Evolutionary conservation across 2,329 filamentous ascomycete species (phyloP).

Genomic region (Camillea tinctor): DNA sequence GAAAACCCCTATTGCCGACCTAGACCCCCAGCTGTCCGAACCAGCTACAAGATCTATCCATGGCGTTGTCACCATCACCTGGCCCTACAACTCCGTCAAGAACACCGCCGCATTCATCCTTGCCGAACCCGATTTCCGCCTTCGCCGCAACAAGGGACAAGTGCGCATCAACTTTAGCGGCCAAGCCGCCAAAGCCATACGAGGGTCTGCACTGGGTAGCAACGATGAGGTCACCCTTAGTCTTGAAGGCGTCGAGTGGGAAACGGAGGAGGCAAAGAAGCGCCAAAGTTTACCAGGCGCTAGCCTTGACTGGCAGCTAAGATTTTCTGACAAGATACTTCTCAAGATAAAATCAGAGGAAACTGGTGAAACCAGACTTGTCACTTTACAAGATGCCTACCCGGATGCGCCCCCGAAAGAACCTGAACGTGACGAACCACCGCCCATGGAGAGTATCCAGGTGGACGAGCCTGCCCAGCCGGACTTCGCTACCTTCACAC

Average conservation of each 20-base stretch:
- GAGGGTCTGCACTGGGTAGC: conserved; percentile 67
- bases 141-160: conserved; percentile 75
- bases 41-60: conserved; percentile 50
- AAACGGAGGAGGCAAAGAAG: conserved; percentile 48
- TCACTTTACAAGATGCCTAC: conserved; percentile 52
- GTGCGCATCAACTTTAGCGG: conserved; percentile 75
- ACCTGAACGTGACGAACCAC: conserved; percentile 6
- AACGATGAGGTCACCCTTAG: conserved; percentile 72
- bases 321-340: conserved; percentile 49
- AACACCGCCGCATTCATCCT: conserved; percentile 75
- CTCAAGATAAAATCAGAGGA: conserved; percentile 46
- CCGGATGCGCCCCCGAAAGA: conserved; percentile 30
- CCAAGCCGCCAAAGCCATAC: conserved; percentile 66
- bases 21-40: conserved; percentile 48
- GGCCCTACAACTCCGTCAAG: conserved; percentile 83
- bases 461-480: neutral
- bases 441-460: neutral
- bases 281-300: conserved; percentile 46
- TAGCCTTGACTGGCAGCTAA: conserved; percentile 58
- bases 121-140: conserved; percentile 79
- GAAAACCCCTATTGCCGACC: conserved; percentile 54
- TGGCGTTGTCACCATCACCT: conserved; percentile 79
- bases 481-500: conserved; percentile 10
- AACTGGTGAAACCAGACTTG: conserved; percentile 43
- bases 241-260: conserved; percentile 68